Base-by-base conservation (phyloP, 1,284 basidiomycete genomes). In the Moesziomyces sp. region DNA sequence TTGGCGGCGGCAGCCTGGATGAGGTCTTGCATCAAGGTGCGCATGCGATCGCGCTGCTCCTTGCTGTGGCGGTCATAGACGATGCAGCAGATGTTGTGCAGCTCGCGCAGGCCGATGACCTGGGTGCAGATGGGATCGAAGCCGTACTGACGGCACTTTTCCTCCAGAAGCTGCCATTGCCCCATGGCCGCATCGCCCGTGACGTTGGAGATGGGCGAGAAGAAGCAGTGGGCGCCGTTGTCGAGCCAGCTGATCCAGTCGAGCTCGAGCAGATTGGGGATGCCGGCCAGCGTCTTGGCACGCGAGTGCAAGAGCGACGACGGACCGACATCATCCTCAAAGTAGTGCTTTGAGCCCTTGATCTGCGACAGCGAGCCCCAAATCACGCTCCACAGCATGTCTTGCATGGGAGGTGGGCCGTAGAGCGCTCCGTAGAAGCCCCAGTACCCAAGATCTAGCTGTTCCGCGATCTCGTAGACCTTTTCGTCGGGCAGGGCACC, bases 1-100 rank as follows among this genome's bases (percentile, higher is more conserved):
- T 74, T 51, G 30, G 54, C 43, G 5, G 81, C 81, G 3, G 64
- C 70, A 14, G 74, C 74, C 26, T 63, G 52, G 52, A 83, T 81
- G 43, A 38, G 30, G 3, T 57, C 60, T 28, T 46, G 45, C 70
- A 76, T 35, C 54, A 24, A 74, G 52, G 51, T 64, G 35, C 28
- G 55, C 46, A 28, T 79, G 50, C 30, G 73, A 62, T n/a, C 70
- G 7, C 72, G 56, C 34, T 81, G 61, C 14, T 79, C 77, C 10
- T 76, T 63, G 46, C 77, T 74, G 18, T 52, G 46, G n/a, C 71
- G 58, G 51, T 81, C 60, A 57, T 71, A 81, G 35, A 81, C 61
- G 28, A 79, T 21, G 58, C 44, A 80, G 51, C 60, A 49, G 30
- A 78, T 75, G 54, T 75, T 65, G 63, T 78, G 76, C 43, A 56